Conservation (phyloP, 2,329 filamentous ascomycete genomes). For the Cladophialophora immunda region DNA sequence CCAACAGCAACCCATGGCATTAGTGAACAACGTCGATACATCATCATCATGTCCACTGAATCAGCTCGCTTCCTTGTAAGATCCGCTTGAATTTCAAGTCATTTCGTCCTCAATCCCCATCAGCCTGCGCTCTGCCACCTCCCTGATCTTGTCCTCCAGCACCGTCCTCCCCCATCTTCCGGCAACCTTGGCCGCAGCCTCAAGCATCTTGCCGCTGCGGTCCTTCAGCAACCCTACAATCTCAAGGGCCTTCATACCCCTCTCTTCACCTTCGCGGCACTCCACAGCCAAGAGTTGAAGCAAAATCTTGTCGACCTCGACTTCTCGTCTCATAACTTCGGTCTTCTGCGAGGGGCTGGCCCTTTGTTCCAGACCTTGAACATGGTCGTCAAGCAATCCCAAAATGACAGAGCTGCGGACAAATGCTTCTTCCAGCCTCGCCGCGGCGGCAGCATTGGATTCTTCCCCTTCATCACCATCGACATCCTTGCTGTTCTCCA, state of each 20-base stretch:
- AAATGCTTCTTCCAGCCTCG: slow-evolving; percentile 80
- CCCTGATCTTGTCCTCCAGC: slow-evolving; percentile 88
- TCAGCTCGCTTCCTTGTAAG: too few relatives aligned
- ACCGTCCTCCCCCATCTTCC: slow-evolving; percentile 81
- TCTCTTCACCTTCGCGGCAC: slow-evolving; percentile 90
- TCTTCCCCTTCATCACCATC: slow-evolving; percentile 44
- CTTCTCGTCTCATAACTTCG: slow-evolving; percentile 74
- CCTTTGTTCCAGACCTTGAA: slow-evolving; percentile 70
- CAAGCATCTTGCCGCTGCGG: slow-evolving; percentile 84
- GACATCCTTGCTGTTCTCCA: slow-evolving; percentile 35
- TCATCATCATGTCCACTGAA: background rate
- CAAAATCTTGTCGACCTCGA: slow-evolving; percentile 89
- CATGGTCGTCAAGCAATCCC: slow-evolving; percentile 77
- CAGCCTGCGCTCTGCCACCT: slow-evolving; percentile 76
- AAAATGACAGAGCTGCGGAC: slow-evolving; percentile 77
- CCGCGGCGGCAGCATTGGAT: slow-evolving; percentile 56
- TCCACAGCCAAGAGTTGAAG: slow-evolving; percentile 88
- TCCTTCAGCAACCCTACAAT: slow-evolving; percentile 87
- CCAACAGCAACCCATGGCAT: too few relatives aligned
- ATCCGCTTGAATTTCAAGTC: background rate
- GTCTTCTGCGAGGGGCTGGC: slow-evolving; percentile 66
- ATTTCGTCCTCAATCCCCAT: slow-evolving; percentile 65
- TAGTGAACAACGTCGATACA: too few relatives aligned
- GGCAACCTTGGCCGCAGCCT: slow-evolving; percentile 89
- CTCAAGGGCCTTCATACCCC: slow-evolving; percentile 93